Conservation (phyloP, 768 basidiomycete genomes). For the Suillus weaverae region DNA sequence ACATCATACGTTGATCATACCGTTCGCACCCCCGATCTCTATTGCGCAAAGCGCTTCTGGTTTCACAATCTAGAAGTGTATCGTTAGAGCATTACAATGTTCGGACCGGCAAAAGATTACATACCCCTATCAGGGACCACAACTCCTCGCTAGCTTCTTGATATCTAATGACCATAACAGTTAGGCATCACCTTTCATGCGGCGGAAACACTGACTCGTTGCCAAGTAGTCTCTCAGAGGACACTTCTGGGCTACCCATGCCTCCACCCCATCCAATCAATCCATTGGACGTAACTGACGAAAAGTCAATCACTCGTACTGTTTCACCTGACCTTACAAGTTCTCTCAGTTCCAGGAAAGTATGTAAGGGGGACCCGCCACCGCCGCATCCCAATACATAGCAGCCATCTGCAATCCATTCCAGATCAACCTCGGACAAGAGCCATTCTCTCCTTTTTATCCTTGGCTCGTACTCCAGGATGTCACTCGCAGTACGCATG, state of each 20-base stretch:
- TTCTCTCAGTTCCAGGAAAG: slow-evolving; percentile 51
- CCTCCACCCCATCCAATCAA: slow-evolving; percentile 41
- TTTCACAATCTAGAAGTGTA: slow-evolving; percentile 27
- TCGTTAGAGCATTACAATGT: slow-evolving; percentile 5
- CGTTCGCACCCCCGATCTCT: slow-evolving; percentile 47
- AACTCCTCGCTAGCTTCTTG: slow-evolving; percentile 33
- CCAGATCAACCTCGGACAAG: slow-evolving; percentile 47
- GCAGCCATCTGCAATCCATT: slow-evolving; percentile 65
- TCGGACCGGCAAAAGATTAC: not conserved
- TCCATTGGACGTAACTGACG: slow-evolving; percentile 43
- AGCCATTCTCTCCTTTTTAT: slow-evolving; percentile 45
- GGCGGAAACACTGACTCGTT: slow-evolving; percentile 30
- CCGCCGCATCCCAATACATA: slow-evolving; percentile 64
- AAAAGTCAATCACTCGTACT: slow-evolving; percentile 47
- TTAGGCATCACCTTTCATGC: not conserved
- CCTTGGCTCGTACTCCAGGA: slow-evolving; percentile 37
- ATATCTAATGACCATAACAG: slow-evolving; percentile 22
- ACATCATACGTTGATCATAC: slow-evolving; percentile 40
- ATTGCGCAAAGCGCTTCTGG: slow-evolving; percentile 36
- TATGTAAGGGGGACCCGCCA: slow-evolving; percentile 57
- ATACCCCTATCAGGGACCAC: slow-evolving; percentile 30
- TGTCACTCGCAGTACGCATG: slow-evolving; percentile 22
- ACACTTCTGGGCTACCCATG: slow-evolving; percentile 45
- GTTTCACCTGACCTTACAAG: slow-evolving; percentile 49
- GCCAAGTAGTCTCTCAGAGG: slow-evolving; percentile 37